phyloP scores from a whole-genome alignment of 2,329 filamentous ascomycete species.

The Curvularia eragrostidis region DNA sequence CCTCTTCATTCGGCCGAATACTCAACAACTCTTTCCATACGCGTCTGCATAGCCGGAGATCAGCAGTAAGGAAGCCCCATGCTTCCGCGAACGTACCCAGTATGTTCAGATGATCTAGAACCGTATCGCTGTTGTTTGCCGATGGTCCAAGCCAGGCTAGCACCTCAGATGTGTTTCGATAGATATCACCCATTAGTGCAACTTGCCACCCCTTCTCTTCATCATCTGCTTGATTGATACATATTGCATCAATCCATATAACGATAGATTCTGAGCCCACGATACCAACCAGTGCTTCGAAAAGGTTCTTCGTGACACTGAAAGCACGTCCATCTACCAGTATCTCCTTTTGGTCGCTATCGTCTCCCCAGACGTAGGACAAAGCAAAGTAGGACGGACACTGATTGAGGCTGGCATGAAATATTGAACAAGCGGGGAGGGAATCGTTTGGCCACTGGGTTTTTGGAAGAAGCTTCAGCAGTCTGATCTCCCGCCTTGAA shows the following conservation, averaged over 20 bases:
- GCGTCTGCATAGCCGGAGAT: not conserved
- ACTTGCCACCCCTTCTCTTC: slow-evolving; percentile 22
- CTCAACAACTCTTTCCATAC: not conserved
- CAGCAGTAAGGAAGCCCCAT: not conserved
- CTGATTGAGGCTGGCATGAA: not conserved
- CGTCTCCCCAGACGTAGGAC: slow-evolving; percentile 2
- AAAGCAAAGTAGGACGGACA: not conserved
- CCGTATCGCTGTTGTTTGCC: slow-evolving; percentile 1
- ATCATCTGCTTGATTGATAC: slow-evolving; percentile 2
- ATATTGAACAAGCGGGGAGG: not conserved
- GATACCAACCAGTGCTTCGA: not conserved
- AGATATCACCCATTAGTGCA: slow-evolving; percentile 22
- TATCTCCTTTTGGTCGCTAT: not conserved
- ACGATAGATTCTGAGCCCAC: not conserved
- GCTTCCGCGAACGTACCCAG: not conserved
- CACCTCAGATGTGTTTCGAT: slow-evolving; percentile 6
- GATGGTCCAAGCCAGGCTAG: slow-evolving; percentile 21
- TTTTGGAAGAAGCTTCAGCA: not conserved
- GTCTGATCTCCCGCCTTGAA: not conserved
- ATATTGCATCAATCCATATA: slow-evolving; percentile 6
- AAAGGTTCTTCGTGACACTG: not conserved
- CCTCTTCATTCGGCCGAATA: no score
- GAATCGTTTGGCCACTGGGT: not conserved
- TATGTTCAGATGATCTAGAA: not conserved
- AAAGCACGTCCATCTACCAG: not conserved